phyloP scores from a whole-genome alignment of 176 grass and related monocot species.

The Oryza nivara region DNA sequence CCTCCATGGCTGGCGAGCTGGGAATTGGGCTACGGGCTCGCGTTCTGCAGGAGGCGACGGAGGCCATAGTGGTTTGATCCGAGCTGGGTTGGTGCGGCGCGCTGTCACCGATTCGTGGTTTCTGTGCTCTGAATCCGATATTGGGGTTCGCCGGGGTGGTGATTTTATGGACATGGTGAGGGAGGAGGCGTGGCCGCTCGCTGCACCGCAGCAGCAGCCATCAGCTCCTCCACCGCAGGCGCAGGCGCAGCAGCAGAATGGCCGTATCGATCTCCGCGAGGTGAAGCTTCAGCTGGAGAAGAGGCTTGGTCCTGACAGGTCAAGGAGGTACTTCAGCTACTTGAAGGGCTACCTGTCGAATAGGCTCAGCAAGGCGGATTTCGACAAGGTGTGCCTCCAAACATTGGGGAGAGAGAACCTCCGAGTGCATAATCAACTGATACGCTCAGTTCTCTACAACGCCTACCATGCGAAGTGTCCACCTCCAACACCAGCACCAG shows the following conservation, averaged over 20 bases:
- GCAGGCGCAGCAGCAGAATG: constrained; percentile 46
- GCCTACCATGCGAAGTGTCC: constrained; percentile 57
- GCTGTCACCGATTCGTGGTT: constrained; percentile 32
- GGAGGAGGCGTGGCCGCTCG: constrained; percentile 52
- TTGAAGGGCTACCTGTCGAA: constrained; percentile 69
- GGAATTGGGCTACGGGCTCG: constrained; percentile 49
- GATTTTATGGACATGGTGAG: constrained; percentile 55
- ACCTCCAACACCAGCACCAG: constrained; percentile 39
- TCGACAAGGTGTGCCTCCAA: constrained; percentile 61
- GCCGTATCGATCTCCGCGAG: constrained; percentile 64
- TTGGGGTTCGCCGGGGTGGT: constrained; percentile 35
- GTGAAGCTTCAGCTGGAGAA: constrained; percentile 74
- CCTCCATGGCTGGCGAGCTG: constrained; percentile 57
- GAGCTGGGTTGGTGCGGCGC: constrained; percentile 27
- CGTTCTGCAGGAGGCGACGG: constrained; percentile 69
- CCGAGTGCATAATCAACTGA: constrained; percentile 74
- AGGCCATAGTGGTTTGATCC: constrained; percentile 73
- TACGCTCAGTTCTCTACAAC: constrained; percentile 68
- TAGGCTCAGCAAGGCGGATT: constrained; percentile 80
- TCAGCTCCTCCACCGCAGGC: background rate
- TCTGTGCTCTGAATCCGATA: constrained; percentile 10
- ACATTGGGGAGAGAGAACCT: constrained; percentile 67
- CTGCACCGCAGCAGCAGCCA: constrained; percentile 39
- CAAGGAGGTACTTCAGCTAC: constrained; percentile 63
- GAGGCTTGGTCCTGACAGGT: constrained; percentile 51